A percentile compares a stretch with the other conserved stretches of the same genome.
Conservation (phyloP, 495 filamentous ascomycete genomes). For the Parmelia sp. region DNA sequence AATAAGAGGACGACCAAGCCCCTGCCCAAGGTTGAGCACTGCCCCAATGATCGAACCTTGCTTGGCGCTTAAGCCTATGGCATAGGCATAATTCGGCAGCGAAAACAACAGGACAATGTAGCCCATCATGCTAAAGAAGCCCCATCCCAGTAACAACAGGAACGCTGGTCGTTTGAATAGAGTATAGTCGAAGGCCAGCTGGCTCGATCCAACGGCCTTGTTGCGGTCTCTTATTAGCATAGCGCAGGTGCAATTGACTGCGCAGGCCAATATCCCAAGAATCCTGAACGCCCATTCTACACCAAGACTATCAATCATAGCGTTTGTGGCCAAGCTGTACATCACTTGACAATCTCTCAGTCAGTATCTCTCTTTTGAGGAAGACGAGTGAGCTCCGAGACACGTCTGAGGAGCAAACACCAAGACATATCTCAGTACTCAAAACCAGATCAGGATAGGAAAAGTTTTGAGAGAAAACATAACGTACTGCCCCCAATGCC, state of each 20-base stretch:
- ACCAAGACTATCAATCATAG: constrained; percentile 49
- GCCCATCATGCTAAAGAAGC: constrained; percentile 59
- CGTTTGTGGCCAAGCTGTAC: constrained; percentile 35
- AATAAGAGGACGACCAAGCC: constrained; percentile 58
- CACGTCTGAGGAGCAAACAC: too few relatives aligned
- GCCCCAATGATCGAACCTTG: constrained; percentile 63
- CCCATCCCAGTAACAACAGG: constrained; percentile 55
- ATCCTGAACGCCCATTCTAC: constrained; percentile 63
- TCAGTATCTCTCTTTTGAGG: too few relatives aligned
- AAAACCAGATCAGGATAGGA: too few relatives aligned
- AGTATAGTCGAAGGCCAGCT: constrained; percentile 50
- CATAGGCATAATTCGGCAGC: constrained; percentile 59
- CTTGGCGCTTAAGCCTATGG: constrained; percentile 53
- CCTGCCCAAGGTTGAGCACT: constrained; percentile 60
- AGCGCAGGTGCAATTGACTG: constrained; percentile 51
- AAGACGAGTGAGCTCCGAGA: too few relatives aligned
- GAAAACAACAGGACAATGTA: constrained; percentile 70
- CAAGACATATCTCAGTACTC: too few relatives aligned
- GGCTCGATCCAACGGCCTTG: constrained; percentile 47
- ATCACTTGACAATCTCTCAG: constrained; percentile 31
- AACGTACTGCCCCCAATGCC: constrained; percentile 53
- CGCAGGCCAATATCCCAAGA: constrained; percentile 54
- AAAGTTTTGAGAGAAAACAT: too few relatives aligned
- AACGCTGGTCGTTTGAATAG: constrained; percentile 52
- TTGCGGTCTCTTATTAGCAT: constrained; percentile 60